These are phyloP conservation scores for Penicillium olsonii DNA, from an alignment of 2,329 filamentous ascomycete species.

Conservation along the genomic window DNA sequence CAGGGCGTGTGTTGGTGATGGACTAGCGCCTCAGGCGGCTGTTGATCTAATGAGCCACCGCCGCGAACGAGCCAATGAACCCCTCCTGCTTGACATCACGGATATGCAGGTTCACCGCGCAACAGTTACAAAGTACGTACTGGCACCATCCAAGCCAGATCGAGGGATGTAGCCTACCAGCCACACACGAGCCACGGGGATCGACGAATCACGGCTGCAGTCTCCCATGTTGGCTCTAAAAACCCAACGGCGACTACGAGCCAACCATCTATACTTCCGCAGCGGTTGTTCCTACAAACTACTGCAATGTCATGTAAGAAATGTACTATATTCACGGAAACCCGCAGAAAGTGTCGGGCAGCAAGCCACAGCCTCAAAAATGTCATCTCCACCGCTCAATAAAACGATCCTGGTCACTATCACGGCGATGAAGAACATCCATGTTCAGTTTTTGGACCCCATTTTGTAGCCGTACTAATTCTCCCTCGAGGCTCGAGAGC, in stretches of 20 bases:
- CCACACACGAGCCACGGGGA: slow-evolving; percentile 13
- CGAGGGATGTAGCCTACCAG: not conserved
- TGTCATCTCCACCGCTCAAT: slow-evolving; percentile 37
- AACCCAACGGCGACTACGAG: slow-evolving; percentile 9
- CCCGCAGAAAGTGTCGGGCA: not conserved
- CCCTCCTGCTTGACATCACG: not conserved
- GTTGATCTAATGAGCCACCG: not conserved
- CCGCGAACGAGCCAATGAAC: not conserved
- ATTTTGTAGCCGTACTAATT: slow-evolving; percentile 34
- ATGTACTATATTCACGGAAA: not conserved
- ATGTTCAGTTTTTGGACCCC: slow-evolving; percentile 36
- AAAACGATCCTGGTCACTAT: slow-evolving; percentile 33
- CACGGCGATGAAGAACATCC: slow-evolving; percentile 34
- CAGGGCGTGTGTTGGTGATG: not conserved
- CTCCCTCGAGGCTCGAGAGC: slow-evolving; percentile 32
- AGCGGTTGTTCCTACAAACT: not conserved
- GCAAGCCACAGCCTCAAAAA: not conserved
- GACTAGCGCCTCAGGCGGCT: not conserved
- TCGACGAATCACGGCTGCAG: slow-evolving; percentile 15
- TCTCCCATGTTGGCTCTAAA: slow-evolving; percentile 1
- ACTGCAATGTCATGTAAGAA: not conserved
- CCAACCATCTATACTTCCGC: slow-evolving; percentile 11
- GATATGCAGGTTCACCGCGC: not conserved
- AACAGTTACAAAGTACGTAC: no score
- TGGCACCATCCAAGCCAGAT: no score